A percentile compares a stretch with the other conserved stretches of the same genome.
Evolutionary conservation across 2,329 filamentous ascomycete genomes (phyloP).

Genomic region (Aspergillus sclerotialis): DNA sequence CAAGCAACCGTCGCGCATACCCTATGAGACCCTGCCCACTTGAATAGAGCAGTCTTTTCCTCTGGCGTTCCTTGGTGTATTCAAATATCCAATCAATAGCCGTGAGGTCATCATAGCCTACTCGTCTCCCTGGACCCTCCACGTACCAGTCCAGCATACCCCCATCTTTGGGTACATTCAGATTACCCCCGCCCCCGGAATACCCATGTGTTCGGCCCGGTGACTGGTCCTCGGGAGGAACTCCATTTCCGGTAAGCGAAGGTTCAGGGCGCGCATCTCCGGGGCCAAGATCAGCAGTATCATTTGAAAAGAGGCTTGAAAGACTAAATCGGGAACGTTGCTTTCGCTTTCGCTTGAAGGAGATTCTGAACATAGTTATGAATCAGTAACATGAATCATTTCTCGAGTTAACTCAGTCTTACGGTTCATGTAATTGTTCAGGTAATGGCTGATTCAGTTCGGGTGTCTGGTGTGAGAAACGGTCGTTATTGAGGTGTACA

Average conservation of each 20-base stretch:
- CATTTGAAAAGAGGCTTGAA: conserved; percentile 31
- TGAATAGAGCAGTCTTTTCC: conserved; percentile 68
- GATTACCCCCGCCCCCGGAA: conserved; percentile 15
- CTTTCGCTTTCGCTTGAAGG: conserved; percentile 39
- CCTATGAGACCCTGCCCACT: conserved; percentile 65
- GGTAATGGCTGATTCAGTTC: conserved; percentile 20
- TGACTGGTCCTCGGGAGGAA: conserved; percentile 19
- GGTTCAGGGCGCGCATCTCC: conserved; percentile 13
- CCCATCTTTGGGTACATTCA: conserved; percentile 33
- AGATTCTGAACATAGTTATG: conserved; percentile 20
- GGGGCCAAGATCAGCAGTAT: conserved; percentile 17
- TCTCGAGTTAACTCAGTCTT: conserved; percentile 9
- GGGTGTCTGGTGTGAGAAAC: conserved; percentile 11
- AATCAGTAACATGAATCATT: conserved; percentile 4
- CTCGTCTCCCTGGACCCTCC: conserved; percentile 79
- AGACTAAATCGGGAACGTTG: conserved; percentile 32
- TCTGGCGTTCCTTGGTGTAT: conserved; percentile 90
- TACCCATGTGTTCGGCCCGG: conserved; percentile 15
- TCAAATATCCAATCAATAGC: conserved; percentile 99
- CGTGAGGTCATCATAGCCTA: conserved; percentile 92
- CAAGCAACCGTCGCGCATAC: conserved; percentile 64
- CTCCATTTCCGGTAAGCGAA: conserved; percentile 18
- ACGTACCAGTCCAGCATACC: conserved; percentile 69
- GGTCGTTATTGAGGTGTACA: conserved; percentile 16
- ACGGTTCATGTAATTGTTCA: conserved; percentile 30